Evolutionary conservation across 2,329 filamentous ascomycete species (phyloP).

Genomic region (Penicillium sp.): DNA sequence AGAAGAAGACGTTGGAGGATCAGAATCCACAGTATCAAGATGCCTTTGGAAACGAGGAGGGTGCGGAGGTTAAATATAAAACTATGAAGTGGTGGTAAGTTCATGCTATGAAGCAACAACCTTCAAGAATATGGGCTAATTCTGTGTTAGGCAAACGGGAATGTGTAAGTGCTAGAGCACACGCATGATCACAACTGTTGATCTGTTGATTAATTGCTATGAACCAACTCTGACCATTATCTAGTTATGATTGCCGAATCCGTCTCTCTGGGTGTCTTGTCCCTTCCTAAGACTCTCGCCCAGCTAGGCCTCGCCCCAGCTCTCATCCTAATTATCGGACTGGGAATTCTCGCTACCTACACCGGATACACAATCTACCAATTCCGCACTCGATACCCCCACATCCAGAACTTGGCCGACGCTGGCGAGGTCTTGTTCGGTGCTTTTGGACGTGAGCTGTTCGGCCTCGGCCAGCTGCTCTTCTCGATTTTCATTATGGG

Average conservation of each 20-base stretch:
- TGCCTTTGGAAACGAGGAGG: slow-evolving; percentile 21
- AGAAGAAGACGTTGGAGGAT: slow-evolving; percentile 16
- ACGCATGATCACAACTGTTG: background rate
- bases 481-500: slow-evolving; percentile 69
- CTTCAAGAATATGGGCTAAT: background rate
- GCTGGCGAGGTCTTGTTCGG: slow-evolving; percentile 64
- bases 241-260: slow-evolving; percentile 28
- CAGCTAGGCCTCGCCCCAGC: slow-evolving; percentile 35
- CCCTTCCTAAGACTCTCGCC: slow-evolving; percentile 21
- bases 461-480: slow-evolving; percentile 61
- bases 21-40: slow-evolving; percentile 15
- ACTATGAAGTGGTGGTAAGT: slow-evolving; percentile 29
- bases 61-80: slow-evolving; percentile 25
- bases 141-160: slow-evolving; percentile 20
- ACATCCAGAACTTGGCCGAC: slow-evolving; percentile 67
- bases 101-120: background rate
- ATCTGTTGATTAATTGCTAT: background rate
- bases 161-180: slow-evolving; percentile 19
- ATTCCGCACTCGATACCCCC: slow-evolving; percentile 57
- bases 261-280: slow-evolving; percentile 24
- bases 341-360: slow-evolving; percentile 59
- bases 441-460: slow-evolving; percentile 59
- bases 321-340: slow-evolving; percentile 53
- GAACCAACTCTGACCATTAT: slow-evolving; percentile 1
- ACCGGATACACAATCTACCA: slow-evolving; percentile 60